phyloP scores from a whole-genome alignment of 1,284 basidiomycete genomes.

The Ceratobasidium theobromae region DNA sequence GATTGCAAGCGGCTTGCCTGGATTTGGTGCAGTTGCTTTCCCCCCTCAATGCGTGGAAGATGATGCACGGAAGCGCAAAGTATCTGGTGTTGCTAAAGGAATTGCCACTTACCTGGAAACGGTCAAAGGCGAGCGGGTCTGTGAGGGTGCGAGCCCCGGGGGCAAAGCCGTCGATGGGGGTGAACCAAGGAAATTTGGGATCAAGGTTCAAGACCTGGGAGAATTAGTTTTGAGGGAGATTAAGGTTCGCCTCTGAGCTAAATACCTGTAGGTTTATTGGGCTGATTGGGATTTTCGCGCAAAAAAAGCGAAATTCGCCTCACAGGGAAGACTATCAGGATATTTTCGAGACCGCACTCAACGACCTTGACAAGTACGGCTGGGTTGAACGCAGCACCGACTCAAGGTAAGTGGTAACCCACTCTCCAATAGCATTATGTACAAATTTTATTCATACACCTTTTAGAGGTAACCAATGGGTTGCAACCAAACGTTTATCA shows the following conservation, averaged over 20 bases:
- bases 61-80: conserved; percentile 73
- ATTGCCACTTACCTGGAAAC: conserved; percentile 69
- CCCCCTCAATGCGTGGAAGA: conserved; percentile 82
- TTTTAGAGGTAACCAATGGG: conserved; percentile 67
- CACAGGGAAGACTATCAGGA: conserved; percentile 58
- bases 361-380: conserved; percentile 78
- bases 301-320: not conserved
- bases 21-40: conserved; percentile 74
- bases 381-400: conserved; percentile 76
- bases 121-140: conserved; percentile 70
- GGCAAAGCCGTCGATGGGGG: conserved; percentile 51
- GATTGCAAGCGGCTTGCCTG: conserved; percentile 71
- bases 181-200: conserved; percentile 74
- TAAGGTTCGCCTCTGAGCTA: not conserved
- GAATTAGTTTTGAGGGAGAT: conserved; percentile 37
- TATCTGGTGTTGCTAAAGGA: conserved; percentile 74
- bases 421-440: not conserved
- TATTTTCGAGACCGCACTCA: conserved; percentile 77
- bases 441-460: conserved; percentile 25
- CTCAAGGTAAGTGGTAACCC: conserved; percentile 56
- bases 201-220: conserved; percentile 54
- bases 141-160: conserved; percentile 54
- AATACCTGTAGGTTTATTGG: not conserved
- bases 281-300: too few relatives aligned
- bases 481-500: conserved; percentile 72